Percentiles rank a stretch among this genome's conserved stretches.
phyloP scores from a whole-genome alignment of 2,329 filamentous ascomycete species.

The Teratosphaeria zuluensis region DNA sequence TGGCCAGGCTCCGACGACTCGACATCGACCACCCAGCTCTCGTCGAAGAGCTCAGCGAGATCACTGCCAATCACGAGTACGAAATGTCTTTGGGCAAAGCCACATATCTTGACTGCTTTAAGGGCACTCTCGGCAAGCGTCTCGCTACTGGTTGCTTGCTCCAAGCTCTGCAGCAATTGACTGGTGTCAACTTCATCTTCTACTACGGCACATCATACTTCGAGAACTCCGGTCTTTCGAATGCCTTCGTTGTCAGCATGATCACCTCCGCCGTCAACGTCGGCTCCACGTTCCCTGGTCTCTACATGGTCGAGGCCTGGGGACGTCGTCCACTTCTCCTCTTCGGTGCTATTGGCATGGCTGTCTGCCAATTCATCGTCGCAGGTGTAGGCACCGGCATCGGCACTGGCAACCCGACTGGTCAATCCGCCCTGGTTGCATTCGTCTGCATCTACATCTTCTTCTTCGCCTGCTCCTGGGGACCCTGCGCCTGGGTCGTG shows the following conservation, averaged over 20 bases:
- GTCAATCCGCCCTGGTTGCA: conserved; percentile 27
- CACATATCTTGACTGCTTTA: conserved; percentile 57
- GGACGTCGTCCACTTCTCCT: conserved; percentile 67
- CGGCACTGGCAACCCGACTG: conserved; percentile 27
- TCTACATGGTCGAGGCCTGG: conserved; percentile 59
- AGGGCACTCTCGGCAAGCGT: conserved; percentile 54
- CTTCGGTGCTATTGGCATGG: conserved; percentile 67
- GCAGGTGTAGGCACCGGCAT: conserved; percentile 45
- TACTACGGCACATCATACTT: conserved; percentile 68
- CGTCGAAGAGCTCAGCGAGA: conserved; percentile 64
- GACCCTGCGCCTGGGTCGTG: conserved; percentile 40
- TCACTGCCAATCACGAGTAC: conserved; percentile 82
- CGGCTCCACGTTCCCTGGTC: conserved; percentile 61
- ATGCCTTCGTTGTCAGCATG: conserved; percentile 34
- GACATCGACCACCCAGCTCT: conserved; percentile 50
- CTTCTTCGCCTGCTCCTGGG: conserved; percentile 16
- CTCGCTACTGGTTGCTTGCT: conserved; percentile 63
- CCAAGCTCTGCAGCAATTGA: conserved; percentile 72
- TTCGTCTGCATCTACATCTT: conserved; percentile 31
- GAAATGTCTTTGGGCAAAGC: conserved; percentile 55
- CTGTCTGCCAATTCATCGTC: conserved; percentile 40
- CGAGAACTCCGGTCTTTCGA: conserved; percentile 32
- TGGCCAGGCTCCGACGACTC: conserved; percentile 60
- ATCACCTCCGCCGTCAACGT: conserved; percentile 63
- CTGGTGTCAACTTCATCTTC: conserved; percentile 54